Evolutionary conservation across 768 basidiomycete species (phyloP).

Genomic region (Mycena kentingensis): DNA sequence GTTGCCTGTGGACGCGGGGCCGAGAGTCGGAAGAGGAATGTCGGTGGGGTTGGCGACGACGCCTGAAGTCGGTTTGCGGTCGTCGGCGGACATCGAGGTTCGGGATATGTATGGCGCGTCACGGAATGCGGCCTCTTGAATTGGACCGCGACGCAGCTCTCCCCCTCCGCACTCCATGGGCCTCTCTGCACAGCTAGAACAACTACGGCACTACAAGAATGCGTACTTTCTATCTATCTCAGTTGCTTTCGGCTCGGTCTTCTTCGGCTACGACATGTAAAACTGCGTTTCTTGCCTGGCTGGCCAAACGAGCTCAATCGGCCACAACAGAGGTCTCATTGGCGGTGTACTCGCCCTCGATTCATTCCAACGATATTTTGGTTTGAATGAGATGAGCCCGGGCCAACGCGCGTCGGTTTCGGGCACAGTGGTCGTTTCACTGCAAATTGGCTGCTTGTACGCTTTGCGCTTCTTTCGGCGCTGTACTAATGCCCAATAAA

Average conservation of each 20-base stretch:
- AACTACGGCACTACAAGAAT: slow-evolving; percentile 39
- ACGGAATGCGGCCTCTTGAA: no score
- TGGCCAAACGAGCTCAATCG: slow-evolving; percentile 6
- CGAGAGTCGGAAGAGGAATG: slow-evolving; percentile 16
- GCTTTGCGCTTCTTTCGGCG: background rate
- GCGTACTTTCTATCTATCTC: slow-evolving; percentile 48
- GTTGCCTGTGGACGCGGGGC: slow-evolving; percentile 18
- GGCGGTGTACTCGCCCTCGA: slow-evolving; percentile 48
- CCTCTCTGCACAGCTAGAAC: slow-evolving; percentile 26
- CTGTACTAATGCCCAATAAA: slow-evolving; percentile 14
- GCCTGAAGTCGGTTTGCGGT: slow-evolving; percentile 15
- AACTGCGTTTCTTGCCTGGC: slow-evolving; percentile 5
- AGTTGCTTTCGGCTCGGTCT: slow-evolving; percentile 50
- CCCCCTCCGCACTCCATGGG: slow-evolving; percentile 24
- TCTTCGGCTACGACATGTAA: slow-evolving; percentile 51
- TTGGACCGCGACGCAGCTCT: background rate
- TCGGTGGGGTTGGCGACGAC: slow-evolving; percentile 16
- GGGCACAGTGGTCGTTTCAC: slow-evolving; percentile 54
- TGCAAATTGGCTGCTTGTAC: slow-evolving; percentile 53
- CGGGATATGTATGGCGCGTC: no score
- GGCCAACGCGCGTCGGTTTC: slow-evolving; percentile 42
- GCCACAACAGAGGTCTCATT: slow-evolving; percentile 42
- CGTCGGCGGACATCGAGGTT: slow-evolving; percentile 14
- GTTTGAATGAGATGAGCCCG: slow-evolving; percentile 40
- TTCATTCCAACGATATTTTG: slow-evolving; percentile 53